Evolutionary conservation across 2,329 filamentous ascomycete genomes (phyloP).

Genomic region (Colletotrichum sp.): DNA sequence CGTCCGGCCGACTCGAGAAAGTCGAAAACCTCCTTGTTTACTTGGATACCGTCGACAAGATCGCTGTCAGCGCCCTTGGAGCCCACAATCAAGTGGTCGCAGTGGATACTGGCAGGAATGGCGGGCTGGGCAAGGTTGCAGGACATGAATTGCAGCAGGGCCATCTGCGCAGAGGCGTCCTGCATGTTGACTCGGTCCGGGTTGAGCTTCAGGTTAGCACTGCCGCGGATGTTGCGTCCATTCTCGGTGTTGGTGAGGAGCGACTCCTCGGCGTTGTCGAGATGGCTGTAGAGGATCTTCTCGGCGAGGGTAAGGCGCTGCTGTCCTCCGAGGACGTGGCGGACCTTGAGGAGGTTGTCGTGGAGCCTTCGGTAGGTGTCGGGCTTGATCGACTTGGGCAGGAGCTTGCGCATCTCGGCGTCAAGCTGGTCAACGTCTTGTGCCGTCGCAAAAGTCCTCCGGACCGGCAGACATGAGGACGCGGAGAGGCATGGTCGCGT

Average conservation of each 20-base stretch:
- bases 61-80: slow-evolving; percentile 89
- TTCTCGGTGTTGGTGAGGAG: slow-evolving; percentile 83
- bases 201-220: slow-evolving; percentile 94
- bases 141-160: slow-evolving; percentile 97
- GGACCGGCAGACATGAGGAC: slow-evolving; percentile 17
- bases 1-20: slow-evolving; percentile 92
- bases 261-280: slow-evolving; percentile 88
- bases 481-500: slow-evolving; percentile 17
- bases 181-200: slow-evolving; percentile 99
- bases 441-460: slow-evolving; percentile 22
- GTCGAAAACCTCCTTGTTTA: slow-evolving; percentile 97
- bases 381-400: slow-evolving; percentile 44
- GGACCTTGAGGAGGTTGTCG: slow-evolving; percentile 77
- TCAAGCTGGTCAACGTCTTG: slow-evolving; percentile 28
- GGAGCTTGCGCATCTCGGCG: slow-evolving; percentile 32
- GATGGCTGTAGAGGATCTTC: slow-evolving; percentile 97
- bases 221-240: slow-evolving; percentile 82
- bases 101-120: slow-evolving; percentile 97
- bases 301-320: slow-evolving; percentile 85
- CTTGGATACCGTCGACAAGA: slow-evolving; percentile 81
- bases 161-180: slow-evolving; percentile 98
- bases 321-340: slow-evolving; percentile 67
- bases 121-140: slow-evolving; percentile 89
- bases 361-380: slow-evolving; percentile 86
- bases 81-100: slow-evolving; percentile 98